Evolutionary conservation across 169 alveolate genomes (phyloP).

Genomic region (Babesia sp.): DNA sequence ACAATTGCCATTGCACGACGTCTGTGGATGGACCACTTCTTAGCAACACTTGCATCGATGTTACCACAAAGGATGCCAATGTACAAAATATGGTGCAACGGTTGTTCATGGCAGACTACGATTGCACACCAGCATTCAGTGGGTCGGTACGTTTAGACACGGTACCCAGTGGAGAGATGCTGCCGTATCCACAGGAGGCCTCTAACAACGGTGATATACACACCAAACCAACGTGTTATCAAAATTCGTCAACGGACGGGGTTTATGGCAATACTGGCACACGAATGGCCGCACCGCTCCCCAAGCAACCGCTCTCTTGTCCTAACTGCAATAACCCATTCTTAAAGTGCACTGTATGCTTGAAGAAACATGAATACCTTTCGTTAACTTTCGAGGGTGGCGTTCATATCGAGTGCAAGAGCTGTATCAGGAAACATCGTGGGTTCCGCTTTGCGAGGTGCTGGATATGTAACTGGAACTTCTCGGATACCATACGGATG

Average conservation of each 20-base stretch:
- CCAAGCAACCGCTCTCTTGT: slow-evolving; percentile 65
- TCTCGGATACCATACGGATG: slow-evolving; percentile 17
- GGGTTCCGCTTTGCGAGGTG: slow-evolving; percentile 44
- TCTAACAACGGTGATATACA: not conserved
- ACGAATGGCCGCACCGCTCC: slow-evolving; percentile 14
- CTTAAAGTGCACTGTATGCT: slow-evolving; percentile 80
- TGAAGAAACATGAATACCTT: slow-evolving; percentile 67
- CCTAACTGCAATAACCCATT: slow-evolving; percentile 79
- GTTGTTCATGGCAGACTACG: slow-evolving; percentile 38
- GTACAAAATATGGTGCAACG: slow-evolving; percentile 38
- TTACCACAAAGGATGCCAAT: not conserved
- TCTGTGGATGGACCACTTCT: too few relatives aligned
- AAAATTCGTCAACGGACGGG: not conserved
- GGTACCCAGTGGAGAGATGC: slow-evolving; percentile 50
- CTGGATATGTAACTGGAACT: slow-evolving; percentile 61
- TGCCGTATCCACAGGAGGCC: slow-evolving; percentile 36
- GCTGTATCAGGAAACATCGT: slow-evolving; percentile 46
- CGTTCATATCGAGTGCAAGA: slow-evolving; percentile 73
- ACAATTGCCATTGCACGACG: too few relatives aligned
- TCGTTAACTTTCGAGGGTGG: slow-evolving; percentile 66
- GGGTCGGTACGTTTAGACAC: slow-evolving; percentile 17
- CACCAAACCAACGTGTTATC: not conserved
- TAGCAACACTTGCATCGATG: too few relatives aligned
- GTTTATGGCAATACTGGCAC: not conserved
- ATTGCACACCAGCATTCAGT: slow-evolving; percentile 27